Evolutionary conservation across 768 basidiomycete species (phyloP).

Genomic region (Flagelloscypha sp.): DNA sequence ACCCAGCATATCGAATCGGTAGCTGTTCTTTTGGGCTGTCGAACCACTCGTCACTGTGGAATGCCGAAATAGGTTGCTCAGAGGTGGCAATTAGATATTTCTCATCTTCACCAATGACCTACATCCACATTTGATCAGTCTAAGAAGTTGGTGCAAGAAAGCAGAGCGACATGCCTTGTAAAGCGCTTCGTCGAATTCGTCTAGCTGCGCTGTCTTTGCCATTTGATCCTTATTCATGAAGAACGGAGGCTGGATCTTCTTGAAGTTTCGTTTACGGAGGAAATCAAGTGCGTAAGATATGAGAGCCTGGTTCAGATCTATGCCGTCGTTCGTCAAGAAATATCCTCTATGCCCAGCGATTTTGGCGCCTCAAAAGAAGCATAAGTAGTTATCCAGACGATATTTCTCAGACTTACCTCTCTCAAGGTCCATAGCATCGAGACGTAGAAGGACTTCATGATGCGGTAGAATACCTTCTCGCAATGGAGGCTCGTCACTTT

Average conservation of each 20-base stretch:
- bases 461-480: conserved; percentile 85
- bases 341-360: conserved; percentile 93
- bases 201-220: conserved; percentile 95
- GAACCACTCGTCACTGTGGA: conserved; percentile 96
- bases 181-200: conserved; percentile 96
- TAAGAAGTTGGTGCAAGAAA: neutral
- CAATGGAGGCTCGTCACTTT: conserved; percentile 61
- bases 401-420: conserved; percentile 48
- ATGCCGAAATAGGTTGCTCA: conserved; percentile 96
- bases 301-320: conserved; percentile 95
- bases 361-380: conserved; percentile 61
- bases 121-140: neutral
- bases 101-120: conserved; percentile 91
- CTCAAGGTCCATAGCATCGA: conserved; percentile 96
- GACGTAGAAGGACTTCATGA: conserved; percentile 87
- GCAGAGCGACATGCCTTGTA: conserved; percentile 67
- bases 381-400: conserved; percentile 2
- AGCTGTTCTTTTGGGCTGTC: conserved; percentile 86
- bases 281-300: conserved; percentile 94
- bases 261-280: conserved; percentile 73
- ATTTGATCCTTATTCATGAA: conserved; percentile 98
- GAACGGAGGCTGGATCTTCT: conserved; percentile 94
- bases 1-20: conserved; percentile 84
- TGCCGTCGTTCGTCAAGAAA: conserved; percentile 91
- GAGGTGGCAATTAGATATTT: conserved; percentile 99